Evolutionary conservation across 1,139 yeast genomes (phyloP), one percentile per base, ranked within the genome.

Genomic region (Nakaseomyces uthaithaninus): DNA sequence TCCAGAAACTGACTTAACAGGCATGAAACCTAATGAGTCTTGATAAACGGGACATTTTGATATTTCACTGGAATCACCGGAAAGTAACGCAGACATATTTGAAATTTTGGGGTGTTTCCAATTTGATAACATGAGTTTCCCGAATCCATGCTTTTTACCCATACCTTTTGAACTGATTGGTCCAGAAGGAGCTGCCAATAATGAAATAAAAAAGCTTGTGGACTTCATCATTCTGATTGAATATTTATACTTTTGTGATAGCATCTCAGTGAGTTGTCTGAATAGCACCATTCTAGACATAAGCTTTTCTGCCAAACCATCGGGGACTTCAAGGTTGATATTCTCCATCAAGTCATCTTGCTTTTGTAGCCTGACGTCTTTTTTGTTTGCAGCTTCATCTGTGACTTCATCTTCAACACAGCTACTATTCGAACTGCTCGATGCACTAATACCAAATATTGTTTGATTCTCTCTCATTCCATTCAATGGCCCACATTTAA

Each of bases 211-310:
- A 42, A 68, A 66, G 1, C 63, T 63, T 4, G 71, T 72, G 1
- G 75, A 73, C 47, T 72, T 73, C 37, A 68, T 60, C 55, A 74
- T 62, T 51, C 74, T 67, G 69, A 75, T 73, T 4, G 82, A 76
- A 50, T 73, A 74, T 40, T 71, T 72, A 50, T 75, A 76, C 41
- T 71, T 64, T 2, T 57, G 57, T 3, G 73, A 62, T 10, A 65
- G 41, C 14, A 54, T 58, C 33, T 54, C 57, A 1, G 68, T 57
- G 38, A 65, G 43, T 19, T 52, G 53, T 34, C 62, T 62, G 45
- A 66, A 66, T 24, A 59, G 46, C 7, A 57, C 58, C 68, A 66
- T 65, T 42, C 67, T 64, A 2, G 55, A 53, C 35, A 64, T 46
- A 15, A 66, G 45, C 14, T 61, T 54, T 4, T 63, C 64, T 3